Base-by-base conservation (phyloP, 2,329 filamentous ascomycete species). In the Cladophialophora psammophila region DNA sequence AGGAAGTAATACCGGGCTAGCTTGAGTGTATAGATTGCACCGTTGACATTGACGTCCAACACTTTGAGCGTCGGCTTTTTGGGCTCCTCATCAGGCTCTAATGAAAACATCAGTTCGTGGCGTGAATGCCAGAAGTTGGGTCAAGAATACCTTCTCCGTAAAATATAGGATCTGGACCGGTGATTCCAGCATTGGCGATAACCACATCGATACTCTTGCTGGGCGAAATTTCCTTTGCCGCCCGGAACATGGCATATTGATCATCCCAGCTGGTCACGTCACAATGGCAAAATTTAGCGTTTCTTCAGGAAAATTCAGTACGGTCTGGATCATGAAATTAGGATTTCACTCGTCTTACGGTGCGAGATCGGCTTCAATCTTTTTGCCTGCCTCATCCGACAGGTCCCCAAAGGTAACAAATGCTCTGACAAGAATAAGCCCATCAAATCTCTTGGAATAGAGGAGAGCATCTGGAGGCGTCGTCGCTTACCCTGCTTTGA, bases 251-350 rank as follows among this genome's bases (percentile, higher is more conserved):
- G 3, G 63, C 63, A 8, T 79, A 76, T 67, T 83, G 80, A n/a
- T 82, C 74, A 0, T 82, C 76, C 81, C 81, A 84, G 53, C 74
- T 74, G 38, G 76, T 75, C 26, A 83, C 78, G 34, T 84, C 80
- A 64, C 79, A 80, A 66, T 78, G 78, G 18, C 79, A 72, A 66
- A 81, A 82, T 38, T 75, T 55, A 10, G 18, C 54, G n/a, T 36
- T 53, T 18, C 55, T 64, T 32, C 45, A 13, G 32, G 7, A 34
- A 10, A n/a, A 31, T 5, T 64, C 48, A 50, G 56, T 15, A 18
- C n/a, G 36, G 9, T 36, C 15, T 31, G 58, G 54, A 32, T 42
- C 9, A 52, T 31, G 15, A 26, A 13, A 61, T 26, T 26, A 26
- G 26, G 26, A 26, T 26, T 26, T 26, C 26, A 26, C 26, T 26